Evolutionary conservation across 2,329 filamentous ascomycete genomes (phyloP).

Genomic region (Aspergillus puulaauensis): DNA sequence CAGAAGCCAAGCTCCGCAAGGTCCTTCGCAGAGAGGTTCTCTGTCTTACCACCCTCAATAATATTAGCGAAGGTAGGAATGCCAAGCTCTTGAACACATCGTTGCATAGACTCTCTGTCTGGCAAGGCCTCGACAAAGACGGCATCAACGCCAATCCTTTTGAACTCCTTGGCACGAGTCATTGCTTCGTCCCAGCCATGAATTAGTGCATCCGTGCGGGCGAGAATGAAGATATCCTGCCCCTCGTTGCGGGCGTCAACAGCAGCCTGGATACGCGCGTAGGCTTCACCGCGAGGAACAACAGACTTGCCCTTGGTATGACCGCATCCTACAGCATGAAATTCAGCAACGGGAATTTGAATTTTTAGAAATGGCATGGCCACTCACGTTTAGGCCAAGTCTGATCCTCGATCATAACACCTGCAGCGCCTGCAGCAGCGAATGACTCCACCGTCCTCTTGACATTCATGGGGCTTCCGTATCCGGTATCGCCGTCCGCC

Average conservation of each 20-base stretch:
- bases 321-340: conserved; percentile 35
- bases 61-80: conserved; percentile 47
- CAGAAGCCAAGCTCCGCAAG: conserved; percentile 41
- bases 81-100: conserved; percentile 37
- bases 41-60: conserved; percentile 44
- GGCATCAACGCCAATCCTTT: conserved; percentile 45
- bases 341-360: background rate
- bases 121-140: conserved; percentile 49
- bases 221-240: conserved; percentile 48
- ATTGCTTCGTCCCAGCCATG: conserved; percentile 47
- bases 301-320: conserved; percentile 51
- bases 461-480: conserved; percentile 51
- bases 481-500: conserved; percentile 51
- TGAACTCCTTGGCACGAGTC: conserved; percentile 42
- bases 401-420: conserved; percentile 49
- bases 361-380: background rate
- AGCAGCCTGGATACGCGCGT: conserved; percentile 48
- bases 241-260: conserved; percentile 48
- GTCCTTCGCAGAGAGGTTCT: conserved; percentile 43
- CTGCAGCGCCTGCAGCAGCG: conserved; percentile 41
- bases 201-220: conserved; percentile 44
- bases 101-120: conserved; percentile 40
- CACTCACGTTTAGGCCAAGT: conserved; percentile 50
- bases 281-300: conserved; percentile 47
- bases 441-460: conserved; percentile 48